These are phyloP conservation scores for Capsicum pubescens DNA, from an alignment of 257 asterid species.

Conservation along the genomic window DNA sequence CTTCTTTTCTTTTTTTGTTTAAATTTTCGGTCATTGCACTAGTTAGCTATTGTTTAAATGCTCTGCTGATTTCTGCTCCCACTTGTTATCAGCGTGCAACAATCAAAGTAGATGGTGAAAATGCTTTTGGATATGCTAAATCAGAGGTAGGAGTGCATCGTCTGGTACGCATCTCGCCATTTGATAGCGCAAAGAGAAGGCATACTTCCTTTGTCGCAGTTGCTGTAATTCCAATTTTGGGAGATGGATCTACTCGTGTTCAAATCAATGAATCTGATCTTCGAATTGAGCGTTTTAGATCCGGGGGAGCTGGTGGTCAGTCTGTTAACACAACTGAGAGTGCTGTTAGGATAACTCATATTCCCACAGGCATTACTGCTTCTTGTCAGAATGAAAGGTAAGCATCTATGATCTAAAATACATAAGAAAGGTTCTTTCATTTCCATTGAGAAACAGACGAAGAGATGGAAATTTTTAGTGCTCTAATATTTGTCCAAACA, in stretches of 20 bases:
- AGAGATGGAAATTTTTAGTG: slow-evolving; percentile 6
- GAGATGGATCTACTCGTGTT: slow-evolving; percentile 67
- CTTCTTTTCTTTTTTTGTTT: neutral
- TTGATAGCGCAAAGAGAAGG: slow-evolving; percentile 85
- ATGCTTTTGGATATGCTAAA: slow-evolving; percentile 93
- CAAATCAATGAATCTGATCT: slow-evolving; percentile 93
- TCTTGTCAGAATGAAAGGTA: slow-evolving; percentile 94
- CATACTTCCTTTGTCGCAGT: slow-evolving; percentile 97
- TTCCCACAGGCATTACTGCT: slow-evolving; percentile 90
- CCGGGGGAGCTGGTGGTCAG: slow-evolving; percentile 98
- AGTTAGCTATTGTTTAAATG: neutral
- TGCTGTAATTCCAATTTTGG: slow-evolving; percentile 92
- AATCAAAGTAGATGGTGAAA: slow-evolving; percentile 82
- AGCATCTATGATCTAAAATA: neutral
- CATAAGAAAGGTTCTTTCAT: slow-evolving; percentile 19
- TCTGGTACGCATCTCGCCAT: slow-evolving; percentile 89
- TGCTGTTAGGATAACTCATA: slow-evolving; percentile 93
- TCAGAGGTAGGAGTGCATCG: slow-evolving; percentile 99
- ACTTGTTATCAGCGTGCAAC: slow-evolving; percentile 75
- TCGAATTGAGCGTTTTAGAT: slow-evolving; percentile 70
- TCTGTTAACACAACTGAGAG: slow-evolving; percentile 86
- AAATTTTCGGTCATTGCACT: neutral
- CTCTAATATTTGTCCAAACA: slow-evolving; percentile 13
- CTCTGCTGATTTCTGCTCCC: neutral
- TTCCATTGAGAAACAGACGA: neutral